A percentile compares a stretch with the other conserved stretches of the same genome.
Evolutionary conservation across 1,139 yeast species (phyloP).

Genomic region (Pichia sp.): DNA sequence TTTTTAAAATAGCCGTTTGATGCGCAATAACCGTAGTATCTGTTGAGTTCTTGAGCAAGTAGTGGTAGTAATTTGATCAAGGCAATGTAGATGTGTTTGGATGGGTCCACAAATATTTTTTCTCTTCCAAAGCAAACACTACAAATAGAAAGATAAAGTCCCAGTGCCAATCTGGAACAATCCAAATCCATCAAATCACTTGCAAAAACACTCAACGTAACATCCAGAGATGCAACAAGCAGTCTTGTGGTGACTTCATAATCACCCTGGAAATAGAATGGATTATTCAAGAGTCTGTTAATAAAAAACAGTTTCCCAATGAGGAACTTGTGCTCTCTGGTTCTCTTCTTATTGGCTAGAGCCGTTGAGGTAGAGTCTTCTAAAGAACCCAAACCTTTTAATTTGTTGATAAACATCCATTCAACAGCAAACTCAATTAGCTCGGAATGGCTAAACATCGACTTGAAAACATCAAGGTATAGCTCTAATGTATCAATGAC

Average conservation of each 20-base stretch:
- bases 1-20: slow-evolving; percentile 45
- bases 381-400: slow-evolving; percentile 43
- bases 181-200: slow-evolving; percentile 50
- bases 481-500: slow-evolving; percentile 57
- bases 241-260: slow-evolving; percentile 40
- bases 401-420: slow-evolving; percentile 51
- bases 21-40: slow-evolving; percentile 52
- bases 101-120: slow-evolving; percentile 19
- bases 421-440: slow-evolving; percentile 39
- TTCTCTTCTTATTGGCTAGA: slow-evolving; percentile 33
- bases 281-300: slow-evolving; percentile 52
- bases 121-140: slow-evolving; percentile 26
- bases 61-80: slow-evolving; percentile 25
- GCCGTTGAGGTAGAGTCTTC: slow-evolving; percentile 29
- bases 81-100: slow-evolving; percentile 20
- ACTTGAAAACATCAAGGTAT: slow-evolving; percentile 43
- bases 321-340: slow-evolving; percentile 52
- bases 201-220: slow-evolving; percentile 60
- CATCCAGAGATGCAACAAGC: slow-evolving; percentile 49
- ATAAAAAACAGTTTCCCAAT: slow-evolving; percentile 57
- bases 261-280: slow-evolving; percentile 34
- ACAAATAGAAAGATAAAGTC: slow-evolving; percentile 47
- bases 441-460: slow-evolving; percentile 38
- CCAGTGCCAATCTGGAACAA: slow-evolving; percentile 59
- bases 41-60: slow-evolving; percentile 37